phyloP scores from a whole-genome alignment of 139 green algal genomes.

The Closterium sp. region DNA sequence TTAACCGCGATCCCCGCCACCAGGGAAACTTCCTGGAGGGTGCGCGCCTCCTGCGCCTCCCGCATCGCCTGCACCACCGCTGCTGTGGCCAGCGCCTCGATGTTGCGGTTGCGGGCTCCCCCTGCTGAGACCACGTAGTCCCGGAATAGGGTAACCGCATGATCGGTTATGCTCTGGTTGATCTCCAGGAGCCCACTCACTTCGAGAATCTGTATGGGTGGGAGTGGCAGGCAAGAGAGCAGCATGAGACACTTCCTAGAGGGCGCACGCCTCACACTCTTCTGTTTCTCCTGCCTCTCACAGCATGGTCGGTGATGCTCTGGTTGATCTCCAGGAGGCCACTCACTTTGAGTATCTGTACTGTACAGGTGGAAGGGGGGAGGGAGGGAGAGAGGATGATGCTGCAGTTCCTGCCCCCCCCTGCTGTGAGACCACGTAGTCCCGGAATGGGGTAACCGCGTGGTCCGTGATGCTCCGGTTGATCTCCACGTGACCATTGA shows the following conservation, averaged over 20 bases:
- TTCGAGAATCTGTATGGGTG: background rate
- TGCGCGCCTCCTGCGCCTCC: conserved; percentile 20
- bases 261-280: no score
- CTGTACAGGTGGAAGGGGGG: no score
- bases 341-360: background rate
- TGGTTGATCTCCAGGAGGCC: background rate
- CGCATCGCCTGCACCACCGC: conserved; percentile 38
- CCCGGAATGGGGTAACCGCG: background rate
- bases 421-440: background rate
- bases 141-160: background rate
- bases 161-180: background rate
- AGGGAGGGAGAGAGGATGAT: no score
- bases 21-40: conserved; percentile 19
- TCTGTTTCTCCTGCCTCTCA: no score
- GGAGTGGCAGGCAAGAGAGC: background rate
- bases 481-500: background rate
- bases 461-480: background rate
- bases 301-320: background rate
- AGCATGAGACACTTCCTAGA: no score
- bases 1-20: conserved; percentile 12
- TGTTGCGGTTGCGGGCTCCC: background rate
- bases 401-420: no score
- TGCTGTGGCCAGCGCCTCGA: conserved; percentile 18
- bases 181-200: background rate
- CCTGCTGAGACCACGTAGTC: background rate